Evolutionary conservation across 257 asterid genomes (phyloP).

Genomic region (Scutellaria galericulata): DNA sequence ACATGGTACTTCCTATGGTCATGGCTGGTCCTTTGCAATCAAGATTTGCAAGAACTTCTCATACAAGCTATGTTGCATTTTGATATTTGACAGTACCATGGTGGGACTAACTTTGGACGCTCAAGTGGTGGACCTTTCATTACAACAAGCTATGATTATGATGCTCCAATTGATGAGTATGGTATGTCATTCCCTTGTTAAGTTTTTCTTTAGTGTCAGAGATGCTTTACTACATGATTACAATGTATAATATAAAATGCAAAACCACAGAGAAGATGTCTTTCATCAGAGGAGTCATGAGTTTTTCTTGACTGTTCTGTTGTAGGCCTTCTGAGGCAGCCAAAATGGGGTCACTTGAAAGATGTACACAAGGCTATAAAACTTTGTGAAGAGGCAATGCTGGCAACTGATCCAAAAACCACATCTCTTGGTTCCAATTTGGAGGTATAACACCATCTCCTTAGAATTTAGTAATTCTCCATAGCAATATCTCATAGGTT

Average conservation of each 20-base stretch:
- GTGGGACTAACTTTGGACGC: constrained; percentile 93
- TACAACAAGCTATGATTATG: constrained; percentile 87
- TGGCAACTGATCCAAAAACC: constrained; percentile 70
- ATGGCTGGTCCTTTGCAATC: not conserved
- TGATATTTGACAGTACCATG: constrained; percentile 70
- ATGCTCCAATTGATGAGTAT: constrained; percentile 93
- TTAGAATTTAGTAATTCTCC: too few species aligned
- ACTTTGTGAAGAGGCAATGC: constrained; percentile 86
- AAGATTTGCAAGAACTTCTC: constrained; percentile 5
- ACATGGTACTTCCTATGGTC: constrained; percentile 63
- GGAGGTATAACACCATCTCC: constrained; percentile 54
- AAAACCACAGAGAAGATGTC: not conserved
- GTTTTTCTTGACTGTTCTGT: constrained; percentile 20
- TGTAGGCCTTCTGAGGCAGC: constrained; percentile 72
- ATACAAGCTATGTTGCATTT: constrained; percentile 3
- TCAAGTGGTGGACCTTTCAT: constrained; percentile 88
- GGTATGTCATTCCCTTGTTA: constrained; percentile 48
- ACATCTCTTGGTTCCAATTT: constrained; percentile 63
- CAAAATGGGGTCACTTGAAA: constrained; percentile 89
- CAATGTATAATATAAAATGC: not conserved
- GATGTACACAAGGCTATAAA: constrained; percentile 81
- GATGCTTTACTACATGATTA: not conserved
- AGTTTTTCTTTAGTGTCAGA: constrained; percentile 1
- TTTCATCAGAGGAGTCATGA: not conserved
- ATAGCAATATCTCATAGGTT: too few species aligned